These are phyloP conservation scores for Leishmania mexicana DNA, from an alignment of 208 protist genomes.

Conservation along the genomic window DNA sequence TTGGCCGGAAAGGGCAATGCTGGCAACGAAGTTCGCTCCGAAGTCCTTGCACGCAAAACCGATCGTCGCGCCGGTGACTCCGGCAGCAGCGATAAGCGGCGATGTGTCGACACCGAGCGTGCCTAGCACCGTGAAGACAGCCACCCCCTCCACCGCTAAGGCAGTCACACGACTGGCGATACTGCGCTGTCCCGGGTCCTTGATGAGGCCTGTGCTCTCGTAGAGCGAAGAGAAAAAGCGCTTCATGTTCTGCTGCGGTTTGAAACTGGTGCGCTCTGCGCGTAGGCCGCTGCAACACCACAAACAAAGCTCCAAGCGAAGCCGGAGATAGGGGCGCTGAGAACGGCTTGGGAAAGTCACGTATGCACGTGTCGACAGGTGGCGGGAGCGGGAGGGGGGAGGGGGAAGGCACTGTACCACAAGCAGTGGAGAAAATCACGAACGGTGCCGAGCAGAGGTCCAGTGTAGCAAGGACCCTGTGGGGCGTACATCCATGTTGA, in stretches of 20 bases:
- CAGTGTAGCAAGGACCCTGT: not conserved
- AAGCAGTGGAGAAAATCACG: not conserved
- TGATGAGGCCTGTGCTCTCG: slow-evolving; percentile 59
- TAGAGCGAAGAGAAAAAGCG: slow-evolving; percentile 85
- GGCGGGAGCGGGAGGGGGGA: not conserved
- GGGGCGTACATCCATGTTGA: not conserved
- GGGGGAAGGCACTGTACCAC: not conserved
- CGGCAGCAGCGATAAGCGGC: slow-evolving; percentile 74
- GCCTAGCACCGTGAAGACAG: slow-evolving; percentile 70
- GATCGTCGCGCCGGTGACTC: slow-evolving; percentile 80
- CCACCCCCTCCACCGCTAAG: slow-evolving; percentile 49
- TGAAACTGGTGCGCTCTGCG: not conserved
- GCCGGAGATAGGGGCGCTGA: not conserved
- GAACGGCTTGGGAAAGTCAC: not conserved
- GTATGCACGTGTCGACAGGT: not conserved
- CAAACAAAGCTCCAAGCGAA: not conserved
- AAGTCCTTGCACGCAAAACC: slow-evolving; percentile 87
- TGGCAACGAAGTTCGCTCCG: slow-evolving; percentile 83
- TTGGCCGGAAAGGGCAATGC: slow-evolving; percentile 74
- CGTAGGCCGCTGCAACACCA: not conserved
- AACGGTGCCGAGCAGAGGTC: not conserved
- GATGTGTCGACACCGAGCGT: slow-evolving; percentile 78
- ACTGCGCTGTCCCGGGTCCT: slow-evolving; percentile 70
- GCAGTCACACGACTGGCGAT: slow-evolving; percentile 70
- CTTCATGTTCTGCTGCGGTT: slow-evolving; percentile 45